Conservation (phyloP, 768 basidiomycete genomes). For the Boletellus ananiceps region DNA sequence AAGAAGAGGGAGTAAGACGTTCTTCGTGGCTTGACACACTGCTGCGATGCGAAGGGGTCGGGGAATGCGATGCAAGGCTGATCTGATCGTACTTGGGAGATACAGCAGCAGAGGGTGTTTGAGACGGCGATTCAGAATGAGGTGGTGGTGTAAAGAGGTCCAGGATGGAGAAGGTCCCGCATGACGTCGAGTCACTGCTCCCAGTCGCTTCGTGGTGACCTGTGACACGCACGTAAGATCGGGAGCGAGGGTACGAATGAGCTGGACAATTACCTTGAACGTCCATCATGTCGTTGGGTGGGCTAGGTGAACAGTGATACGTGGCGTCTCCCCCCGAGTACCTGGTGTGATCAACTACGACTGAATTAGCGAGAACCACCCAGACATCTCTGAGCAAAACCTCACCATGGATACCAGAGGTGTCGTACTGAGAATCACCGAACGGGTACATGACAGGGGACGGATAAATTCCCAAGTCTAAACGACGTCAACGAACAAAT, state of each 20-base stretch:
- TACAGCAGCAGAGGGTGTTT: background rate
- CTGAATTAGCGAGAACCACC: background rate
- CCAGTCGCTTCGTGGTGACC: background rate
- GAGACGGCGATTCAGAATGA: background rate
- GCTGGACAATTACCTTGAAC: background rate
- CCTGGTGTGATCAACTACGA: background rate
- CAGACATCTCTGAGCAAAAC: background rate
- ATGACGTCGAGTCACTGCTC: background rate
- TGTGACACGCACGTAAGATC: background rate
- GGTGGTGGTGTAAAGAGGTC: background rate
- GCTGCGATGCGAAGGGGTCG: background rate
- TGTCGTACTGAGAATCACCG: background rate
- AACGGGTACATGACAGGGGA: background rate
- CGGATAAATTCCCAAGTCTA: background rate
- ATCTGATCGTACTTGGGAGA: background rate
- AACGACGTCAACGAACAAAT: background rate
- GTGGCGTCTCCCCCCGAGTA: background rate
- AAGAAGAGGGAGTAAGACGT: background rate
- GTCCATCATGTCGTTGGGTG: background rate
- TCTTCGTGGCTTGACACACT: background rate
- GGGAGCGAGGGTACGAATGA: background rate
- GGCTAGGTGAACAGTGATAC: background rate
- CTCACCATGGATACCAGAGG: background rate
- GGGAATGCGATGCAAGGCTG: background rate
- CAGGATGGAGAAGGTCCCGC: background rate